These are phyloP conservation scores for Amborella trichopoda DNA, from an alignment of 164 flowering plant species.

Conservation along the genomic window DNA sequence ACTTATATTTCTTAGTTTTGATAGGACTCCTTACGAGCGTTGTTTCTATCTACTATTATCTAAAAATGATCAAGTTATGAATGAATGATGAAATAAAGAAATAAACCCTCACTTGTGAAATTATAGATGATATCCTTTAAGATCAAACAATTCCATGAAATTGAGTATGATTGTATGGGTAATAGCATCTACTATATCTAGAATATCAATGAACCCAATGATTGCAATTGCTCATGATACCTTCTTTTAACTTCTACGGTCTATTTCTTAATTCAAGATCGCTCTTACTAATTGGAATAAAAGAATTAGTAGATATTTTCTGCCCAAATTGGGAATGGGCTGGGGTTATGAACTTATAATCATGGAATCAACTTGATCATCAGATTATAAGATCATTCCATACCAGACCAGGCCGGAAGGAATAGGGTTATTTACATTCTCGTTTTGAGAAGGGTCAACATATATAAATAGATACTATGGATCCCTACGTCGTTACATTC, in stretches of 20 bases:
- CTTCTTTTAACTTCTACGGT: not conserved
- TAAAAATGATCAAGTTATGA: too few relatives aligned
- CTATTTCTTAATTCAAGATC: not conserved
- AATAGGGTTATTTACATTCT: too few relatives aligned
- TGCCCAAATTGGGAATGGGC: not conserved
- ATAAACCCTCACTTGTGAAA: not conserved
- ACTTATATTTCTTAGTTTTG: too few relatives aligned
- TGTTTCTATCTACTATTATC: too few relatives aligned
- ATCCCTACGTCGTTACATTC: too few relatives aligned
- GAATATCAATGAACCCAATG: not conserved
- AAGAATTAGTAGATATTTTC: not conserved
- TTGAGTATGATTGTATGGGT: not conserved
- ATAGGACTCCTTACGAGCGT: too few relatives aligned
- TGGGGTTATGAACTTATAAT: not conserved
- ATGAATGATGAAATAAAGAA: too few relatives aligned
- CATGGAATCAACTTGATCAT: not conserved
- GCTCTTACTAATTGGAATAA: not conserved
- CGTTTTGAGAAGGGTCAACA: too few relatives aligned
- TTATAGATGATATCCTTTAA: not conserved
- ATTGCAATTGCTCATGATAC: too few relatives aligned
- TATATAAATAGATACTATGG: too few relatives aligned
- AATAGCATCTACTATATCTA: not conserved
- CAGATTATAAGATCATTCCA: slow-evolving; percentile 1
- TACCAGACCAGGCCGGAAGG: too few relatives aligned
- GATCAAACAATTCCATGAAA: not conserved